These are phyloP conservation scores for Inosperma sp. DNA, from an alignment of 768 basidiomycete genomes.

Conservation along the genomic window DNA sequence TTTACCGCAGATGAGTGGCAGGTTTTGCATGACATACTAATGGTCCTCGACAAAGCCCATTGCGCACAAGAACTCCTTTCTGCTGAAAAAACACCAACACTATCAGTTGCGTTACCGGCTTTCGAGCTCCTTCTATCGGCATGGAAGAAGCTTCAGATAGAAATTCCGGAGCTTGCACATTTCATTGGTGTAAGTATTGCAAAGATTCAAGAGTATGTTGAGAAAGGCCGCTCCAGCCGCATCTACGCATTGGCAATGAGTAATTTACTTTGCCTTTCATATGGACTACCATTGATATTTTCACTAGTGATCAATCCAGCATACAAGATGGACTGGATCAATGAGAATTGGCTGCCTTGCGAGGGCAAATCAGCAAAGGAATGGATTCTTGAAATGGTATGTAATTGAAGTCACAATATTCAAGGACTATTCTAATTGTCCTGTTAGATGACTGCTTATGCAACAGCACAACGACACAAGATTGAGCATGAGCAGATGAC, in stretches of 20 bases:
- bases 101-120: constrained; percentile 26
- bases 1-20: not conserved
- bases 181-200: constrained; percentile 23
- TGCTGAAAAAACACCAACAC: constrained; percentile 30
- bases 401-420: not conserved
- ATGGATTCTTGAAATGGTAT: constrained; percentile 5
- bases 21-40: not conserved
- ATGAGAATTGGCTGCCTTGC: not conserved
- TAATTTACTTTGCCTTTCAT: no score
- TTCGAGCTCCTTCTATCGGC: constrained; percentile 26
- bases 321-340: constrained; percentile 6
- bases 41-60: not conserved
- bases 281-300: no score
- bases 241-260: constrained; percentile 32
- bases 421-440: not conserved
- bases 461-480: constrained; percentile 1
- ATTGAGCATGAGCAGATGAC: not conserved
- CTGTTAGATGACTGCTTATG: constrained; percentile 6
- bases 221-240: constrained; percentile 18
- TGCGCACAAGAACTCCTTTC: constrained; percentile 31
- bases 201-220: constrained; percentile 24
- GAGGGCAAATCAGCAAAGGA: not conserved
- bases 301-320: constrained; percentile 6
- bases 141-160: constrained; percentile 11
- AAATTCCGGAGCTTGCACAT: constrained; percentile 22